Base-by-base conservation (phyloP, 305 asterid genomes). In the Fraxinus xanthoxyloides region DNA sequence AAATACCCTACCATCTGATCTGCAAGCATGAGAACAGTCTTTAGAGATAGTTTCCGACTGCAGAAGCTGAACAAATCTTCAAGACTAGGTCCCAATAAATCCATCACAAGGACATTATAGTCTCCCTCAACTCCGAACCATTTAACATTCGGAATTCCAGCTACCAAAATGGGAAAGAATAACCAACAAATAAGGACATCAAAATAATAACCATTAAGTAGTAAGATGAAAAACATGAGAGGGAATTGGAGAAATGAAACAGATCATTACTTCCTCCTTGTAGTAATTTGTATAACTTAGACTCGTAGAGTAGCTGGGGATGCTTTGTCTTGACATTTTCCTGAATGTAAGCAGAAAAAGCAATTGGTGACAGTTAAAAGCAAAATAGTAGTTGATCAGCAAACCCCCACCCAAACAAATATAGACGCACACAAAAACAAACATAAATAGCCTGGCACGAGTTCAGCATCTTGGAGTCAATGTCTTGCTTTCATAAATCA, bases 81-180 rank as follows among this genome's bases (percentile, higher is more conserved):
- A 86, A 94, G 95, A 88, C 98, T 94, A 77, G 95, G 98, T 69
- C 98, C 98, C 82, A 94, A 85, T 75, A 94, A 89, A 85, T 94
- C 98, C 91, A 94, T 94, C 87, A 94, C 98, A 12, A 94, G 96
- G 82, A 92, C 98, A 89, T 93, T 93, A 82, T 93, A 93, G 86
- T 93, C 98, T 82, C 98, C 98, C 85, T 94, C 98, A 35, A 92
- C 97, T 48, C 98, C 98, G 82, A 90, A 92, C 96, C 97, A 94
- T 92, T 86, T 92, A 74, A 91, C 87, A 85, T 89, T 90, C 48
- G 98, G 97, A 83, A 94, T 90, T 75, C 97, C 98, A 87, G 94
- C 98, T 94, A 77, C 74, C 76, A 85, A 86, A 77, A 38, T 84
- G 72, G 78, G 74, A 28, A 19, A 81, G 78, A 21, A 67, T 67